A percentile compares a stretch with the other conserved stretches of the same genome.
These are phyloP conservation scores for Leishmania aethiopica DNA, from an alignment of 208 protist genomes.

Conservation along the genomic window DNA sequence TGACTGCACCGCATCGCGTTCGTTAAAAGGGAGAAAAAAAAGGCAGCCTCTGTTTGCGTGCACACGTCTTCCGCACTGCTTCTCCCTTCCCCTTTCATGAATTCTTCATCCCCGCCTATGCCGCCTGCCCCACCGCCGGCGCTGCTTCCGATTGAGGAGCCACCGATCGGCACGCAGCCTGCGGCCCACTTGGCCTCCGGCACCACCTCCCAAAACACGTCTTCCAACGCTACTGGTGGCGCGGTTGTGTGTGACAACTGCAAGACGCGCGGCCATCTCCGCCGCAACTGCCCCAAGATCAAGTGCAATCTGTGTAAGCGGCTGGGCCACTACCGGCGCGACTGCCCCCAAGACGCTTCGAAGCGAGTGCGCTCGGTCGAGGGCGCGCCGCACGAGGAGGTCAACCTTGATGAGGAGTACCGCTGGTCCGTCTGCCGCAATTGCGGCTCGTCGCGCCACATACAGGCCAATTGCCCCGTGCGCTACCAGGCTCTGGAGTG, in stretches of 20 bases:
- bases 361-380: constrained; percentile 18
- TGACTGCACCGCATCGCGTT: neutral
- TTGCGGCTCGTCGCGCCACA: constrained; percentile 81
- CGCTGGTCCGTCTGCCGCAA: constrained; percentile 63
- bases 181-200: constrained; percentile 6
- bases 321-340: constrained; percentile 66
- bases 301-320: constrained; percentile 56
- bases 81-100: constrained; percentile 3
- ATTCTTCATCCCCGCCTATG: neutral
- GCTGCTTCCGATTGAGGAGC: constrained; percentile 23
- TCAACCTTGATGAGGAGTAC: constrained; percentile 24
- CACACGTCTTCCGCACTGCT: neutral
- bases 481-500: constrained; percentile 73
- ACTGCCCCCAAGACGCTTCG: constrained; percentile 41
- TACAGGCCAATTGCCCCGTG: constrained; percentile 68
- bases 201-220: constrained; percentile 2
- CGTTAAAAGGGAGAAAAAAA: too few species aligned
- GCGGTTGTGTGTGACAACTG: constrained; percentile 48
- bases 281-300: constrained; percentile 60
- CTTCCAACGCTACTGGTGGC: constrained; percentile 1
- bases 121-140: constrained; percentile 24
- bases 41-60: neutral
- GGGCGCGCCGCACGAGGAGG: constrained; percentile 8
- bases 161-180: constrained; percentile 25
- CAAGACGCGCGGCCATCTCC: constrained; percentile 43